These are phyloP conservation scores for Neurospora hispaniola DNA, from an alignment of 495 filamentous ascomycete genomes.

Conservation along the genomic window DNA sequence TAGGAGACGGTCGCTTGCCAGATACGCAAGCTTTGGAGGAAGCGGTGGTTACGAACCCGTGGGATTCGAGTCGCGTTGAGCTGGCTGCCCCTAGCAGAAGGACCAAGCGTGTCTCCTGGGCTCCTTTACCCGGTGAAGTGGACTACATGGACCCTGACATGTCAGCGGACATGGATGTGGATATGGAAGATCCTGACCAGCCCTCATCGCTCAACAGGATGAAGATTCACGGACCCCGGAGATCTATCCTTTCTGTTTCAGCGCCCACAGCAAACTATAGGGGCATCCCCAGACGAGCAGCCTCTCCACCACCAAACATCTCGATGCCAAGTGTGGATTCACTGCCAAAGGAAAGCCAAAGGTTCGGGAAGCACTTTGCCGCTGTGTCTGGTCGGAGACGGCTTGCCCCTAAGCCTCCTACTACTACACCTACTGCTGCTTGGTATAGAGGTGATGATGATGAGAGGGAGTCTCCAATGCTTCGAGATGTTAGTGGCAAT, in stretches of 20 bases:
- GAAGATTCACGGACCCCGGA: background rate
- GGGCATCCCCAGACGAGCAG: background rate
- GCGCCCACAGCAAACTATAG: background rate
- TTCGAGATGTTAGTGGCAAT: background rate
- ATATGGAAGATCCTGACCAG: background rate
- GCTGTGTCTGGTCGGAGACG: conserved; percentile 15
- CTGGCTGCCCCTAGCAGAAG: background rate
- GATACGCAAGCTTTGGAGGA: conserved; percentile 17
- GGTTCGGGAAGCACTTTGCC: conserved; percentile 28
- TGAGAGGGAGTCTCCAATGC: background rate
- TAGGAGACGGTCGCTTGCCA: conserved; percentile 9
- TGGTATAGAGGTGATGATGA: too few relatives aligned
- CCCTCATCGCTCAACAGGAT: background rate
- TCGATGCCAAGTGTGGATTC: background rate
- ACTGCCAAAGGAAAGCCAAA: conserved; percentile 9
- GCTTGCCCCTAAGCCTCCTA: background rate
- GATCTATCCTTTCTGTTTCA: background rate
- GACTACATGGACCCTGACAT: background rate
- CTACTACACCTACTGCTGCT: background rate
- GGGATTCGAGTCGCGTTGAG: conserved; percentile 3
- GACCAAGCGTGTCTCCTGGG: conserved; percentile 23
- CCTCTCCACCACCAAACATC: conserved; percentile 16
- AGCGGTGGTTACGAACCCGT: conserved; percentile 19
- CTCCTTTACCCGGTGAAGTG: conserved; percentile 14
- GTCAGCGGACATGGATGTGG: background rate